Evolutionary conservation across 306 rosid species (phyloP), one percentile per base, ranked within the genome.

Genomic region (Calophaca sinica): DNA sequence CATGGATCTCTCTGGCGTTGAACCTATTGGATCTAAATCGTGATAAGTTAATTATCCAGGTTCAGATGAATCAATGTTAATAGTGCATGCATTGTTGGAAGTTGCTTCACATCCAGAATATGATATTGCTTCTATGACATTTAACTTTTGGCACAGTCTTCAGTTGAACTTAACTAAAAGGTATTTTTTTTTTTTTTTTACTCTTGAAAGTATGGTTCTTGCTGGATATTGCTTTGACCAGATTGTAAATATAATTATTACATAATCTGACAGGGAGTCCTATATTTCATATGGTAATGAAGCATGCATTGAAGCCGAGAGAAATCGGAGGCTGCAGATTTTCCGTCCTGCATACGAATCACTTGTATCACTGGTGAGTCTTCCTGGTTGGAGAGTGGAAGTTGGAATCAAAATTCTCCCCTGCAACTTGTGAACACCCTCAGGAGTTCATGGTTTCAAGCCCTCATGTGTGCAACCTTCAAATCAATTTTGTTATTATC

Each of bases 131-230:
- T 84, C 88, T 15, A 84, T 96, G 99, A 96, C 98, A 32, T 96
- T 90, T 86, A 96, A 96, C 78, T 96, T 96, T 85, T 96, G 99
- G 99, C 99, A 96, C 14, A 96, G 91, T 86, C 96, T 96, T 74
- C 99, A 96, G 84, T 86, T 83, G 84, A 86, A 84, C 88, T 89
- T 92, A 85, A 96, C 94, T 80, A 96, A 66, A 84, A 84, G 96
- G 99, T 96, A 79, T 76, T 50, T 52, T 7, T 14, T 3, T 38
- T 42, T 38, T 42, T n/a, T n/a, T 38, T 38, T 3, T 5, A 35
- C 73, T 59, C 79, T 48, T 46, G 62, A 64, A 68, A 32, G 50
- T 77, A 5, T 52, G 35, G 36, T 11, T 48, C 41, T 38, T 80
- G 41, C 44, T 12, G 46, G 62, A 50, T 55, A 60, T 44, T 80